Base-by-base conservation (phyloP, 2,329 filamentous ascomycete genomes). In the Fusarium haematococcum region DNA sequence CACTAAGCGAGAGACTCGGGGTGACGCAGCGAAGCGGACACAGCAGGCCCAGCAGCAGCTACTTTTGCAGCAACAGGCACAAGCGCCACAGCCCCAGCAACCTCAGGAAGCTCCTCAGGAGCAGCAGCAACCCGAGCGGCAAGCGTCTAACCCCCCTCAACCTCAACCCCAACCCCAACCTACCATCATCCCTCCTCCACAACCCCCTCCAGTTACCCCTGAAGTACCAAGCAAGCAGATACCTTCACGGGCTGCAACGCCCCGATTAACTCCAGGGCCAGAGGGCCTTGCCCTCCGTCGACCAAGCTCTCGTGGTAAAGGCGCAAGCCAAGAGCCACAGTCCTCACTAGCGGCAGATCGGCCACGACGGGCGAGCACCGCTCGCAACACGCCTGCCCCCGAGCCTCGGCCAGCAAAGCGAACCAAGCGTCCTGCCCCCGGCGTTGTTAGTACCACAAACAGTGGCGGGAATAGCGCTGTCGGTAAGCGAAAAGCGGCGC, bases 341-440 rank as follows among this genome's bases (percentile, higher is more conserved):
- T 77, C 83, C 50, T 86, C 86, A 20, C 81, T 89, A 68, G 88
- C 86, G 23, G 82, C 83, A 57, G 89, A 91, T 67, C 84, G 89
- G 56, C 84, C 88, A 69, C 86, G 89, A 59, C 87, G 89, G 66
- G 79, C 88, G 65, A 91, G 89, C 77, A 90, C 88, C 27, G 87
- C 88, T 64, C 85, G 88, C 68, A 90, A 88, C 76, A 91, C 89
- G 1, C 89, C 89, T 13, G 88, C 84, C 10, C 88, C 88, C 10
- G 88, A 89, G 73, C 69, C 80, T 56, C 84, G 84, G 65, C 84
- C 83, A 63, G 86, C 84, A 75, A 89, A 91, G 78, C 90, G 93
- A 60, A 85, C 88, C 63, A 94, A 92, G 83, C 86, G 91, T 67
- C 93, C 93, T 54, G 93, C 92, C 33, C 93, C 93, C 13, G 93